Percentiles rank a stretch among this genome's conserved stretches.
Conservation (phyloP, 2,329 filamentous ascomycete species). For the Botrytis hyacinthi region DNA sequence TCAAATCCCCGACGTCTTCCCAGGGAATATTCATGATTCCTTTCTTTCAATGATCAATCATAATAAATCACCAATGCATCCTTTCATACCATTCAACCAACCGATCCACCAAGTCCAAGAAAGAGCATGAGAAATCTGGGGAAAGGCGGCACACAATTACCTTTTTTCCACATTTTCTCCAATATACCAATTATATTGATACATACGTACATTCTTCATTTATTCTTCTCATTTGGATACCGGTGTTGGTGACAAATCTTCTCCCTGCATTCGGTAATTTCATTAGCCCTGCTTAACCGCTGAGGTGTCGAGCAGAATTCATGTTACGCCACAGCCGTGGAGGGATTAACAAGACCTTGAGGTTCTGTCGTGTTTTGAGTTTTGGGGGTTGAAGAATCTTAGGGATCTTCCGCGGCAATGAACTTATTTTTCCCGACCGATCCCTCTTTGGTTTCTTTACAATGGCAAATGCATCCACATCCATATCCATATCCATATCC, state of each 20-base stretch:
- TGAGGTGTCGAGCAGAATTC: neutral
- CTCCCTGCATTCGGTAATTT: neutral
- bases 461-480: neutral
- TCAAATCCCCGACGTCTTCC: neutral
- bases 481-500: neutral
- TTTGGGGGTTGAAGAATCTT: neutral
- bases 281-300: neutral
- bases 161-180: neutral
- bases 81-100: neutral
- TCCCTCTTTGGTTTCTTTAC: neutral
- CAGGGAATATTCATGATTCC: neutral
- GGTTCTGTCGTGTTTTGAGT: slow-evolving; percentile 6
- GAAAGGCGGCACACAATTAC: neutral
- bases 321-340: neutral
- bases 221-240: neutral
- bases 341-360: neutral
- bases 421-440: neutral
- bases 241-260: neutral
- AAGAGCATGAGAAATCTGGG: neutral
- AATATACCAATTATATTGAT: neutral
- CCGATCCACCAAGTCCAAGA: neutral
- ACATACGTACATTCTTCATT: neutral
- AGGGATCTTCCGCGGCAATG: neutral
- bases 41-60: neutral
- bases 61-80: neutral